Evolutionary conservation across 1,284 basidiomycete genomes (phyloP).

Genomic region (Rugosomyces carneus): DNA sequence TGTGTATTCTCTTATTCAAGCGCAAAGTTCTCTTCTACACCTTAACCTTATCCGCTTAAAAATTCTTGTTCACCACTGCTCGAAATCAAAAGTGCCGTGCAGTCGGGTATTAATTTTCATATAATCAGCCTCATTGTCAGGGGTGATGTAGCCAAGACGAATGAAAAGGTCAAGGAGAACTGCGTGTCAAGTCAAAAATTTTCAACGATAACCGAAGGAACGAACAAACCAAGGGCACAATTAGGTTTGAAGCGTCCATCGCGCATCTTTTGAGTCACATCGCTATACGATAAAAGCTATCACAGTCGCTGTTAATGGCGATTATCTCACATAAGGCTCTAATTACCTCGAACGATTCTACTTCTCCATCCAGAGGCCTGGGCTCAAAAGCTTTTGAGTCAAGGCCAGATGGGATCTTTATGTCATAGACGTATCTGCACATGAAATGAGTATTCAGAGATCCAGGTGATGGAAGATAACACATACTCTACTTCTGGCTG

Average conservation of each 20-base stretch:
- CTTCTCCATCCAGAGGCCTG: slow-evolving; percentile 84
- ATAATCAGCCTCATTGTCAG: slow-evolving; percentile 73
- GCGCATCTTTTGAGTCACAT: slow-evolving; percentile 52
- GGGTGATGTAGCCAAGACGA: slow-evolving; percentile 68
- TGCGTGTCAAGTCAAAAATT: slow-evolving; percentile 21
- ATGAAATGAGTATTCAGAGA: not conserved
- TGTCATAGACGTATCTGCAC: slow-evolving; percentile 73
- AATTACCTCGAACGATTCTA: slow-evolving; percentile 79
- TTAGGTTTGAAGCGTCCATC: slow-evolving; percentile 80
- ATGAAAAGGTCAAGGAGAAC: slow-evolving; percentile 85
- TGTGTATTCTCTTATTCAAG: too few species aligned
- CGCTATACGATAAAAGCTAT: slow-evolving; percentile 54
- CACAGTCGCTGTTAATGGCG: not conserved
- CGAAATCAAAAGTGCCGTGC: slow-evolving; percentile 62
- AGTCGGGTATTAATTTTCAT: slow-evolving; percentile 68
- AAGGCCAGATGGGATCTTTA: slow-evolving; percentile 54
- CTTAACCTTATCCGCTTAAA: too few species aligned
- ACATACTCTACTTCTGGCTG: slow-evolving; percentile 83
- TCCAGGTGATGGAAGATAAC: not conserved
- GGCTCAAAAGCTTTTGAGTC: slow-evolving; percentile 52
- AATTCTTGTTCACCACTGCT: slow-evolving; percentile 38
- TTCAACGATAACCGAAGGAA: not conserved
- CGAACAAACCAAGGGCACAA: slow-evolving; percentile 61
- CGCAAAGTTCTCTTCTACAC: too few species aligned
- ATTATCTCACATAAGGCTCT: not conserved